phyloP scores from a whole-genome alignment of 2,329 filamentous ascomycete genomes.

The Ophiocordyceps camponoti-saundersi region DNA sequence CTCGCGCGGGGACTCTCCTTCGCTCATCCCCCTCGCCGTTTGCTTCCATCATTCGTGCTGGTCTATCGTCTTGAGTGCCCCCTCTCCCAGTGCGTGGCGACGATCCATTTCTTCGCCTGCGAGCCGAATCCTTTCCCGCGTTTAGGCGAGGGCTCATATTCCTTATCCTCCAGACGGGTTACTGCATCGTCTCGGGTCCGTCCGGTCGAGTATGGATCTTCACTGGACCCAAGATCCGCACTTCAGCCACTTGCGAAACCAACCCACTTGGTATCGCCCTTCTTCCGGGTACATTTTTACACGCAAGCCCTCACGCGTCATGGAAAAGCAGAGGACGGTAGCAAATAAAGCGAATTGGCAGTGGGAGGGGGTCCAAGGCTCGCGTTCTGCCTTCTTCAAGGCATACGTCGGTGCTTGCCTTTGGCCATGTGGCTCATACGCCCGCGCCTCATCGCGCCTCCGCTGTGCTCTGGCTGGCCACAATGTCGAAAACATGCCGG shows the following conservation, averaged over 20 bases:
- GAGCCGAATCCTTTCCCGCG: neutral
- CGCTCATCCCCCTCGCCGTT: neutral
- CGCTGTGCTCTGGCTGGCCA: conserved; percentile 6
- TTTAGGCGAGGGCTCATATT: neutral
- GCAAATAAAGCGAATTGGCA: conserved; percentile 5
- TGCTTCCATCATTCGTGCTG: neutral
- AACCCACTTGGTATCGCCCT: conserved; percentile 5
- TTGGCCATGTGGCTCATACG: conserved; percentile 12
- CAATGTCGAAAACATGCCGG: conserved; percentile 4
- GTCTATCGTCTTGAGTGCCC: neutral
- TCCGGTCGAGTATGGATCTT: conserved; percentile 8
- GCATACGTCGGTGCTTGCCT: conserved; percentile 4
- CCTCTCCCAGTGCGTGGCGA: neutral
- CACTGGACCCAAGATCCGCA: conserved; percentile 6
- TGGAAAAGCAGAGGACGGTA: conserved; percentile 6
- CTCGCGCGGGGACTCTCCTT: neutral
- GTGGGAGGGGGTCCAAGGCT: conserved; percentile 3
- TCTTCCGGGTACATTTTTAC: conserved; percentile 3
- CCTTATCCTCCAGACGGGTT: neutral
- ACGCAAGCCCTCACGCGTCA: conserved; percentile 3
- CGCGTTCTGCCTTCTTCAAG: neutral
- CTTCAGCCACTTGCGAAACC: conserved; percentile 3
- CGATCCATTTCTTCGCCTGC: neutral
- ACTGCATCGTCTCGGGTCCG: neutral
- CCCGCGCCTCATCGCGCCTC: conserved; percentile 10